These are phyloP conservation scores for Aspergillus alliaceus DNA, from an alignment of 2,329 filamentous ascomycete species.

Conservation along the genomic window DNA sequence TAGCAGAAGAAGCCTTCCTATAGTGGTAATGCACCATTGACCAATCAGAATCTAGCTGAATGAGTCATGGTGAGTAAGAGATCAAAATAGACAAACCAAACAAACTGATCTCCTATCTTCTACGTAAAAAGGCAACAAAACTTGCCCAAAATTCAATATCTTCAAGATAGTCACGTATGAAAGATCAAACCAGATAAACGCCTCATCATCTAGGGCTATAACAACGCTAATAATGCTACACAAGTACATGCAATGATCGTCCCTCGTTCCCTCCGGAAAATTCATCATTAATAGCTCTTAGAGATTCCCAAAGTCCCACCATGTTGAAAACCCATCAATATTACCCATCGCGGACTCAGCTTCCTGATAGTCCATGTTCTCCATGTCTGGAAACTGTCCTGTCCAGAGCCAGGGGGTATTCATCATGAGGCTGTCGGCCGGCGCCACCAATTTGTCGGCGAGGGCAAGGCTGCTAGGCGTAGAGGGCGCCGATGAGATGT, in stretches of 20 bases:
- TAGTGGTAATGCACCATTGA: too few species aligned
- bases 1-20: too few species aligned
- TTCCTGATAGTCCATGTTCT: conserved; percentile 29
- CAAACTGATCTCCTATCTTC: too few species aligned
- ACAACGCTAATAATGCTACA: not conserved
- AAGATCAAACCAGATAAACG: not conserved
- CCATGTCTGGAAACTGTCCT: conserved; percentile 35
- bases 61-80: too few species aligned
- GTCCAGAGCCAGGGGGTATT: conserved; percentile 39
- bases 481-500: conserved; percentile 3
- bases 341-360: conserved; percentile 28
- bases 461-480: not conserved
- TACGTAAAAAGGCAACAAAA: not conserved
- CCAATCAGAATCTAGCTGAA: too few species aligned
- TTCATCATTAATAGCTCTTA: too few species aligned
- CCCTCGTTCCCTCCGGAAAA: too few species aligned
- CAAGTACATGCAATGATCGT: not conserved
- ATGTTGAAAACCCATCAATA: conserved; percentile 33
- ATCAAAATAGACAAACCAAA: too few species aligned
- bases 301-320: conserved; percentile 39
- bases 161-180: too few species aligned
- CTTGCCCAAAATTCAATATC: not conserved
- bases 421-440: conserved; percentile 35
- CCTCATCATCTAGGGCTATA: not conserved
- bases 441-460: conserved; percentile 30